Percentiles rank a stretch among this genome's conserved stretches.
Conservation (phyloP, 768 basidiomycete genomes). For the Hemileccinum rubropunctum region DNA sequence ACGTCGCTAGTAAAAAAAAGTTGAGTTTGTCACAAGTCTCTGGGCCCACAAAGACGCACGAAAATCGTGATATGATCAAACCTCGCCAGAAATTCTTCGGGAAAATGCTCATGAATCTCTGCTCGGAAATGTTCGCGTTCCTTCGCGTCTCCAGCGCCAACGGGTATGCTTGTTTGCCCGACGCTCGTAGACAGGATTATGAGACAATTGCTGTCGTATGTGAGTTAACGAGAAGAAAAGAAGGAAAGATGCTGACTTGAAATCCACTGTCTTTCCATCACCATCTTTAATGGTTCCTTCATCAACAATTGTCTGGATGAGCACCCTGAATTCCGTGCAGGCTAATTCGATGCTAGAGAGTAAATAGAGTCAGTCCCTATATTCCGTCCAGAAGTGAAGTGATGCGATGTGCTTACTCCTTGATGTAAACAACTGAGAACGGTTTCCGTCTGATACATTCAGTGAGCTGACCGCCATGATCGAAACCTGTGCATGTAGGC, state of each 20-base stretch:
- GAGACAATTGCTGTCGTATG: too few species aligned
- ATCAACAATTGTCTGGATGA: constrained; percentile 45
- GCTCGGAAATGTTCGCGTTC: too few species aligned
- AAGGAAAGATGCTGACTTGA: neutral
- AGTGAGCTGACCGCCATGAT: constrained; percentile 41
- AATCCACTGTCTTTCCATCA: constrained; percentile 3
- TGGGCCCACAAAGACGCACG: too few species aligned
- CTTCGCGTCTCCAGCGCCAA: too few species aligned
- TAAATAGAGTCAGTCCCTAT: neutral
- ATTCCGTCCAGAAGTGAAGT: too few species aligned
- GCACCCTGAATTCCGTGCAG: constrained; percentile 39
- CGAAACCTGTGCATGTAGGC: constrained; percentile 39
- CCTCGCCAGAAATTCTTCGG: too few species aligned
- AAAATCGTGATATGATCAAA: too few species aligned
- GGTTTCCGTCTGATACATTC: constrained; percentile 43
- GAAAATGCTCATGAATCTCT: too few species aligned
- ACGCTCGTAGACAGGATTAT: too few species aligned
- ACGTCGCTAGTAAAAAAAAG: too few species aligned
- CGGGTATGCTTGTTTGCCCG: too few species aligned
- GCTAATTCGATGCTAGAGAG: constrained; percentile 37
- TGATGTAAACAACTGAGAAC: constrained; percentile 31
- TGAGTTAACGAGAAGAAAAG: neutral
- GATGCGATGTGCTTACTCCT: constrained; percentile 8
- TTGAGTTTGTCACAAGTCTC: too few species aligned
- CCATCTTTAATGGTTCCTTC: constrained; percentile 45